Evolutionary conservation across 345 rosid species (phyloP).

Genomic region (Turnera subulata): DNA sequence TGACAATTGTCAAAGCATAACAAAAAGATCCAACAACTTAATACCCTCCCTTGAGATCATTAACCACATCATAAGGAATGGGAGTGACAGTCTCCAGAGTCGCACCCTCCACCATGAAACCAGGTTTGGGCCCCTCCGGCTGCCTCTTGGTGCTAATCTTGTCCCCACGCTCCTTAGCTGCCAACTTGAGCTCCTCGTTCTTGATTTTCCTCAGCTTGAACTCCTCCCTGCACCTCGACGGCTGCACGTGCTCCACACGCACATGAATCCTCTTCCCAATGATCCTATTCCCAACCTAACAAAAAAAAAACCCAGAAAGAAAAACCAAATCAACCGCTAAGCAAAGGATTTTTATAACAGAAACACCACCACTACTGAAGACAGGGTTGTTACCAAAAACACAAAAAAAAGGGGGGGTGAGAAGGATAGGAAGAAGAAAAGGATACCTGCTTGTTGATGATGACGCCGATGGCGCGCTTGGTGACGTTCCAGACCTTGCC

Average conservation of each 20-base stretch:
- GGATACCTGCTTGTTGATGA: slow-evolving; percentile 71
- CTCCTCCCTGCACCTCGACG: slow-evolving; percentile 67
- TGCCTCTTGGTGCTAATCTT: slow-evolving; percentile 72
- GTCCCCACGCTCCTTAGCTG: slow-evolving; percentile 61
- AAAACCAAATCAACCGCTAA: background rate
- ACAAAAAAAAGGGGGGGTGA: background rate
- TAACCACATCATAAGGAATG: slow-evolving; percentile 75
- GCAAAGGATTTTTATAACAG: background rate
- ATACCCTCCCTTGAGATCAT: slow-evolving; percentile 77
- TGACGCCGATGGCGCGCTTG: slow-evolving; percentile 76
- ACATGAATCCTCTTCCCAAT: slow-evolving; percentile 73
- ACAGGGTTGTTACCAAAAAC: too few relatives aligned
- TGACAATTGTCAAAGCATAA: too few relatives aligned
- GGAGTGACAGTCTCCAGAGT: slow-evolving; percentile 72
- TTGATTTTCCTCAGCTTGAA: slow-evolving; percentile 48
- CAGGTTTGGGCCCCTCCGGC: slow-evolving; percentile 70
- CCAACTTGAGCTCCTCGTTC: slow-evolving; percentile 62
- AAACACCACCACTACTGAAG: too few relatives aligned
- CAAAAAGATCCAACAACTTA: slow-evolving; percentile 14
- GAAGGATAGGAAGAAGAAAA: too few relatives aligned
- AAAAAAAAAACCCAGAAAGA: background rate
- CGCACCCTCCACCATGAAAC: slow-evolving; percentile 76
- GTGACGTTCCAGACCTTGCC: slow-evolving; percentile 80
- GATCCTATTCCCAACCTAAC: slow-evolving; percentile 55
- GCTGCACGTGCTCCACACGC: slow-evolving; percentile 61